These are phyloP conservation scores for Martiniozyma asiatica DNA, from an alignment of 1,139 yeast species.

Conservation along the genomic window DNA sequence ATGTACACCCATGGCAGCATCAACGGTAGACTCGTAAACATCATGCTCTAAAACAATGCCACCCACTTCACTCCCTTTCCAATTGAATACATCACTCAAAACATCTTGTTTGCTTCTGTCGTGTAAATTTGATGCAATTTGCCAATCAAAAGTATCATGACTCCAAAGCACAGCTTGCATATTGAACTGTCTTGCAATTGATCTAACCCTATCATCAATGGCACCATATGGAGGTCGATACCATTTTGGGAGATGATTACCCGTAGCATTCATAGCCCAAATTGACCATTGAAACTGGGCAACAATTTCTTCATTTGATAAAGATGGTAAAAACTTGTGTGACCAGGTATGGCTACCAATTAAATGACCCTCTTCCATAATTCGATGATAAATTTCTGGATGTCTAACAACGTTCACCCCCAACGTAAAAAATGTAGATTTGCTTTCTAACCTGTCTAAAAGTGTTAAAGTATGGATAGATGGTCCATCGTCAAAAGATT, in stretches of 20 bases:
- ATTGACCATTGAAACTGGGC: constrained; percentile 93
- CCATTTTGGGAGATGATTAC: constrained; percentile 81
- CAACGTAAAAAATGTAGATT: constrained; percentile 71
- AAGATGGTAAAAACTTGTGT: constrained; percentile 69
- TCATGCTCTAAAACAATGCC: constrained; percentile 86
- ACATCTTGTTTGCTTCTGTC: constrained; percentile 39
- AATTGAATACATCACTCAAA: constrained; percentile 38
- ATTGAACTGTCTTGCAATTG: constrained; percentile 74
- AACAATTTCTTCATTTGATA: constrained; percentile 66
- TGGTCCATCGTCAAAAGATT: constrained; percentile 95
- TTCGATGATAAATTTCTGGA: constrained; percentile 59
- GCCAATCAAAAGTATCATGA: constrained; percentile 88
- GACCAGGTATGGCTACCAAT: constrained; percentile 92
- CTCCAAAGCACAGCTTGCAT: constrained; percentile 88
- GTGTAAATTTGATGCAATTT: constrained; percentile 33
- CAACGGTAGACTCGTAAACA: constrained; percentile 53
- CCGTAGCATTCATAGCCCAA: constrained; percentile 97
- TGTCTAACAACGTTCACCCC: constrained; percentile 69
- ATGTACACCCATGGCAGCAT: constrained; percentile 49
- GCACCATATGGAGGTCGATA: constrained; percentile 97
- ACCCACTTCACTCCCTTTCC: constrained; percentile 30
- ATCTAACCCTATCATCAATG: constrained; percentile 71
- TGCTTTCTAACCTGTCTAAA: constrained; percentile 37
- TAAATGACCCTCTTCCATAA: constrained; percentile 56
- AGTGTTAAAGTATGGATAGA: constrained; percentile 55